Evolutionary conservation across 805 yeast genomes (phyloP).

Genomic region (Saccharomycopsis schoenii): DNA sequence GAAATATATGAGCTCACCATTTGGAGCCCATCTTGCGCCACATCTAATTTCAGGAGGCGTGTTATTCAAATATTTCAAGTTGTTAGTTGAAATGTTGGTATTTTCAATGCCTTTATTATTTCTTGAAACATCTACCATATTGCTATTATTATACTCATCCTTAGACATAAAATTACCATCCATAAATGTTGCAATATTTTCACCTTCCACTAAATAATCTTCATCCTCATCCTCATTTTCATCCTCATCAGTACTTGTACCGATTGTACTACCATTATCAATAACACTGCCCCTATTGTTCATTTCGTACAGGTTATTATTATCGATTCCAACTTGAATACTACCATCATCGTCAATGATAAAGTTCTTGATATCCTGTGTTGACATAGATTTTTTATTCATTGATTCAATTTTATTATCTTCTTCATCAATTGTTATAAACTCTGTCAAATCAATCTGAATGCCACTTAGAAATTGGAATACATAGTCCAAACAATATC

Average conservation of each 20-base stretch:
- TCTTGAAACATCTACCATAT: not conserved
- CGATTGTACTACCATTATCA: conserved; percentile 5
- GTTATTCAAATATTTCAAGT: conserved; percentile 2
- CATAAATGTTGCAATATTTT: not conserved
- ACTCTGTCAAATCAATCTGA: conserved; percentile 38
- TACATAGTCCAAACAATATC: conserved; percentile 65
- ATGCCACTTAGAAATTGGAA: conserved; percentile 59
- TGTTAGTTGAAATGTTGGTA: not conserved
- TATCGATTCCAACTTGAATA: not conserved
- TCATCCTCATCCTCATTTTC: conserved; percentile 11
- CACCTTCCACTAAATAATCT: conserved; percentile 18
- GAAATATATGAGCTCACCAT: conserved; percentile 17
- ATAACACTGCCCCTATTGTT: not conserved
- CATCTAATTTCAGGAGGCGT: conserved; percentile 12
- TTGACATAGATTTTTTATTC: not conserved
- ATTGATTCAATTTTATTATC: conserved; percentile 8
- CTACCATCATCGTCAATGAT: not conserved
- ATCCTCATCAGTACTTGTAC: conserved; percentile 1
- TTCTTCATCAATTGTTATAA: conserved; percentile 21
- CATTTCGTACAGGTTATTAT: not conserved
- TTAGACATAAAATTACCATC: not conserved
- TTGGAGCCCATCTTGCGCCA: conserved; percentile 19
- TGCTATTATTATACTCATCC: not conserved
- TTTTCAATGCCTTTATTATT: not conserved
- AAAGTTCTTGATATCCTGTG: not conserved